Percentiles rank a stretch among this genome's conserved stretches.
Conservation (phyloP, 1,284 basidiomycete species). For the Moesziomyces parantarcticus region DNA sequence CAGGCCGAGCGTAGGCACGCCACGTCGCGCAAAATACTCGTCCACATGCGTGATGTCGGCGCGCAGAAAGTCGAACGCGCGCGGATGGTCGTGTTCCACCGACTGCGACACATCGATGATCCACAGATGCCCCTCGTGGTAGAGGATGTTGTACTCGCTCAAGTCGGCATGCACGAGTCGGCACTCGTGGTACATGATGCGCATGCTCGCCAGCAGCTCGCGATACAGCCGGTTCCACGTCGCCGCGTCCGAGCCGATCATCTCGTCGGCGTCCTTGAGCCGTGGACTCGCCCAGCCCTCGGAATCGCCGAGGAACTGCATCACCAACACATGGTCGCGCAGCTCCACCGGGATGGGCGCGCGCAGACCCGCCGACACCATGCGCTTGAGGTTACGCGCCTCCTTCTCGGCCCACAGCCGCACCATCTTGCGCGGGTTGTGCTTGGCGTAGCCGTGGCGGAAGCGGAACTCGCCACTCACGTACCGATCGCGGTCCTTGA, state of each 20-base stretch:
- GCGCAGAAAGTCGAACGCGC: slow-evolving; percentile 86
- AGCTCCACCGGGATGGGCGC: slow-evolving; percentile 92
- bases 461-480: slow-evolving; percentile 91
- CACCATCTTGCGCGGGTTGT: slow-evolving; percentile 99
- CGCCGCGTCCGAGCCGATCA: slow-evolving; percentile 40
- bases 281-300: slow-evolving; percentile 64
- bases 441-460: slow-evolving; percentile 87
- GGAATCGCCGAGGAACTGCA: slow-evolving; percentile 83
- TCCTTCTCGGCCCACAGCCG: slow-evolving; percentile 99
- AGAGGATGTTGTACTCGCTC: slow-evolving; percentile 97
- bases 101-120: slow-evolving; percentile 99
- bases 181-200: slow-evolving; percentile 89
- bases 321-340: slow-evolving; percentile 94
- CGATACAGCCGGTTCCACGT: slow-evolving; percentile 74
- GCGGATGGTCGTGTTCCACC: slow-evolving; percentile 97
- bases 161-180: slow-evolving; percentile 96
- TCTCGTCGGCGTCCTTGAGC: slow-evolving; percentile 61
- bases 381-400: slow-evolving; percentile 90
- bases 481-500: slow-evolving; percentile 96
- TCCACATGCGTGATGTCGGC: slow-evolving; percentile 92
- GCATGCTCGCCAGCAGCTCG: slow-evolving; percentile 82
- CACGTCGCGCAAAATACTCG: slow-evolving; percentile 82
- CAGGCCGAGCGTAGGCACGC: slow-evolving; percentile 82
- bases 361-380: slow-evolving; percentile 82
- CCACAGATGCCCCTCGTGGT: slow-evolving; percentile 77